Evolutionary conservation across 2,329 filamentous ascomycete species (phyloP).

Genomic region (Verticillium nonalfalfae): DNA sequence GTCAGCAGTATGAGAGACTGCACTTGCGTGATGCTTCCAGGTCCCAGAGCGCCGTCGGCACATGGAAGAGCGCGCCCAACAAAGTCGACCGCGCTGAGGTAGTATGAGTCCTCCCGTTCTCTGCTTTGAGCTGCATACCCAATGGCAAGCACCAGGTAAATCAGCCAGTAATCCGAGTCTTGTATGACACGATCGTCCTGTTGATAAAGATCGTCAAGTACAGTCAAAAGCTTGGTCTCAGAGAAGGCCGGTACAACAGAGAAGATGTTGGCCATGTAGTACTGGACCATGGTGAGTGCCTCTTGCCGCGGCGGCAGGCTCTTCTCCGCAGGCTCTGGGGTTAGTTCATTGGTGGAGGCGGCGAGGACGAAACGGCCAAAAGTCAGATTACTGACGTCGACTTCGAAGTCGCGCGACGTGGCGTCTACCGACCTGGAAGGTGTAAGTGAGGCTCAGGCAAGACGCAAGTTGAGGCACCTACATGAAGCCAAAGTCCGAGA

Average conservation of each 20-base stretch:
- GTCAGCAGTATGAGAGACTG: conserved; percentile 82
- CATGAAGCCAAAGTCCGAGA: conserved; percentile 91
- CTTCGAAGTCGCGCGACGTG: conserved; percentile 88
- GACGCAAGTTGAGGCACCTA: conserved; percentile 33
- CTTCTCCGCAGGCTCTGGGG: conserved; percentile 56
- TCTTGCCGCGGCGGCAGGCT: conserved; percentile 66
- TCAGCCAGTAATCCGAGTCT: conserved; percentile 73
- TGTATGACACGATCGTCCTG: conserved; percentile 55
- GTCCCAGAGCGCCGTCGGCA: conserved; percentile 76
- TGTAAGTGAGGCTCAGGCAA: conserved; percentile 10
- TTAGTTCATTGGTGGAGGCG: conserved; percentile 67
- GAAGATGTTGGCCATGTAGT: conserved; percentile 81
- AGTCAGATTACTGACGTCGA: conserved; percentile 81
- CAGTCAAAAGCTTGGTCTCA: conserved; percentile 70
- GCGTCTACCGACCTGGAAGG: conserved; percentile 76
- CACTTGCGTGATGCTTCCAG: conserved; percentile 78
- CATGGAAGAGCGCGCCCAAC: conserved; percentile 63
- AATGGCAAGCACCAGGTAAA: conserved; percentile 87
- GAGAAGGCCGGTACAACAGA: conserved; percentile 76
- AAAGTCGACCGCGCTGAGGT: conserved; percentile 48
- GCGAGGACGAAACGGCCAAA: conserved; percentile 84
- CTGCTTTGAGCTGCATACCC: conserved; percentile 69
- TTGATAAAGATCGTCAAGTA: conserved; percentile 77
- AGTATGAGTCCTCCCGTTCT: conserved; percentile 58
- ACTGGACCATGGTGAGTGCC: conserved; percentile 65